phyloP scores from a whole-genome alignment of 2,329 filamentous ascomycete species.

The Dactylellina haptotyla region DNA sequence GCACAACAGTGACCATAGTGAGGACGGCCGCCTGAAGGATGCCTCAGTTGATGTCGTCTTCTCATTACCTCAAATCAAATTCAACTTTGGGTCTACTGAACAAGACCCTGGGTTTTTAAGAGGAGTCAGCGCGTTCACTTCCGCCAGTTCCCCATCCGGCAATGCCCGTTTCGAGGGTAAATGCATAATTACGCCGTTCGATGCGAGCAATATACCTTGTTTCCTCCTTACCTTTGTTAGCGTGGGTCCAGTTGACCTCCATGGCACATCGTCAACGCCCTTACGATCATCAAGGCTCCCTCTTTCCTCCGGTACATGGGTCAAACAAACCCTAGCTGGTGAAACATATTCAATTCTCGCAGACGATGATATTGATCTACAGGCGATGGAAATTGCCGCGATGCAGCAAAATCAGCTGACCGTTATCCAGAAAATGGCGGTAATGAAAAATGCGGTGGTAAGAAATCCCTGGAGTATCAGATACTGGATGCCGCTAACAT shows the following conservation, averaged over 20 bases:
- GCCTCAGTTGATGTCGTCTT: constrained; percentile 38
- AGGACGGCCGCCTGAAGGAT: constrained; percentile 29
- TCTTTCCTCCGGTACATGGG: constrained; percentile 38
- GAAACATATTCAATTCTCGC: constrained; percentile 3
- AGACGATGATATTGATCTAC: not conserved
- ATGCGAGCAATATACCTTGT: not conserved
- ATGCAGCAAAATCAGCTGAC: constrained; percentile 58
- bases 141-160: constrained; percentile 42
- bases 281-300: constrained; percentile 33
- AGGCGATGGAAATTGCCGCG: not conserved
- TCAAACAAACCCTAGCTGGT: constrained; percentile 3
- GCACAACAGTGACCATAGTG: not conserved
- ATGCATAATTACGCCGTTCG: constrained; percentile 41
- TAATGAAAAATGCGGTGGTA: constrained; percentile 80
- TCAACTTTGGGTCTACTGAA: constrained; percentile 17
- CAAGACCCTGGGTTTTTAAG: constrained; percentile 18
- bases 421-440: constrained; percentile 75
- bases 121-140: constrained; percentile 10
- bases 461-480: not conserved
- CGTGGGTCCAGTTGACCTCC: constrained; percentile 29
- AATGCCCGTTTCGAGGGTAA: constrained; percentile 45
- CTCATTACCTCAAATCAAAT: constrained; percentile 47
- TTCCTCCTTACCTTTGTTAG: constrained; percentile 46
- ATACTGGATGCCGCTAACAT: not conserved
- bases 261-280: not conserved